Conservation (phyloP, 768 basidiomycete genomes). For the Leccinum boreale region DNA sequence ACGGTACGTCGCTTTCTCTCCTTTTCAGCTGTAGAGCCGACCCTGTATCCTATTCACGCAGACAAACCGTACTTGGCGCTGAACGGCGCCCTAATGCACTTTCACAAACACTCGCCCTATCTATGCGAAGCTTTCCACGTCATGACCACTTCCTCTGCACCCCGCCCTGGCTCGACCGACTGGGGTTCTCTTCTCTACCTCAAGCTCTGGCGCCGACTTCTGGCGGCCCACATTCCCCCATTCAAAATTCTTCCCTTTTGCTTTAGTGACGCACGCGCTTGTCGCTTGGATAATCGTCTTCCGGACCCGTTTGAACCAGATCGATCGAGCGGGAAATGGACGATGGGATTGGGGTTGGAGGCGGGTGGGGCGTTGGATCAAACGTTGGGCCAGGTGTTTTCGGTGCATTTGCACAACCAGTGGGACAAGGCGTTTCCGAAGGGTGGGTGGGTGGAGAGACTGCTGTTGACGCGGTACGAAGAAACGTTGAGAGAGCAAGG, state of each 20-base stretch:
- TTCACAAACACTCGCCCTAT: slow-evolving; percentile 87
- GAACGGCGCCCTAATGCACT: slow-evolving; percentile 95
- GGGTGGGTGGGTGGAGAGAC: slow-evolving; percentile 82
- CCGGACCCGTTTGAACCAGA: slow-evolving; percentile 83
- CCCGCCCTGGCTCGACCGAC: slow-evolving; percentile 77
- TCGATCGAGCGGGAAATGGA: slow-evolving; percentile 58
- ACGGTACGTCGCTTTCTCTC: slow-evolving; percentile 53
- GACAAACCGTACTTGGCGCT: slow-evolving; percentile 75
- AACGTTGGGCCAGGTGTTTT: slow-evolving; percentile 70
- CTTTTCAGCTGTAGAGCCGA: background rate
- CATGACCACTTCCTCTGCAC: slow-evolving; percentile 73
- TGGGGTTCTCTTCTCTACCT: slow-evolving; percentile 93
- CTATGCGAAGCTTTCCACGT: slow-evolving; percentile 95
- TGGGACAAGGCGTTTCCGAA: slow-evolving; percentile 87
- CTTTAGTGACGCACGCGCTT: slow-evolving; percentile 88
- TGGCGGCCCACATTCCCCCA: slow-evolving; percentile 68
- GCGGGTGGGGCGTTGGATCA: slow-evolving; percentile 62
- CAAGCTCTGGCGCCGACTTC: slow-evolving; percentile 84
- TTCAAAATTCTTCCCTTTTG: slow-evolving; percentile 95
- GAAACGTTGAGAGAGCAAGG: slow-evolving; percentile 19
- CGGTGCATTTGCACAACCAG: slow-evolving; percentile 92
- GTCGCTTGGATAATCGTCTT: slow-evolving; percentile 88
- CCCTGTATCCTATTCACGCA: slow-evolving; percentile 22
- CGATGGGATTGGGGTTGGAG: slow-evolving; percentile 56
- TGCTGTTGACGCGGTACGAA: slow-evolving; percentile 69